Evolutionary conservation across 768 basidiomycete genomes (phyloP), one percentile per base, ranked within the genome.

Genomic region (Macrolepiota dolichaula): DNA sequence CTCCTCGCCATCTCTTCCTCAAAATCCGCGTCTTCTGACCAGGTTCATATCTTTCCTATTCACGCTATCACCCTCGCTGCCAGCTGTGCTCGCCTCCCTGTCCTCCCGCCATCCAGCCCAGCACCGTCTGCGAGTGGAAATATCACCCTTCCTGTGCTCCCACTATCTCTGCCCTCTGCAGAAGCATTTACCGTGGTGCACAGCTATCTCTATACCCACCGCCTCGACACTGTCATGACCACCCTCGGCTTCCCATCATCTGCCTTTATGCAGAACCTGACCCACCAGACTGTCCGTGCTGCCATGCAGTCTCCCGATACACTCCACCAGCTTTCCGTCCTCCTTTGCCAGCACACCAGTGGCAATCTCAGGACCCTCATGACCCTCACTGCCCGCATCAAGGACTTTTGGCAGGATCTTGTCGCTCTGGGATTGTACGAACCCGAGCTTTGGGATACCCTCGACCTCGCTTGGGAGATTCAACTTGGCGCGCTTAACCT

Each of bases 391-490:
- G 80, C 85, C 36, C 82, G 83, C 64, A 84, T 92, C 53, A 88
- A 88, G 66, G 91, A 88, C 63, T 75, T 93, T 22, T 94, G 91
- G 91, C 85, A 86, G 65, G 89, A 92, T 69, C 84, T 86, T 68
- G 86, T 85, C 54, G 82, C 85, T 11, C 84, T 94, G 40, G 92
- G 92, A 22, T 69, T 94, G 6, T 80, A 81, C 64, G 89, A 92
- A 66, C 79, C 82, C 38, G 85, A 86, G 58, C 76, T 94, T 38
- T 94, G 92, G 92, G 84, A 85, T 57, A 84, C 84, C 35, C 75
- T 94, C 65, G 87, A 92, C 66, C 81, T 88, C 64, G 89, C 90
- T 22, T 94, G 91, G 89, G 88, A 90, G 68, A 81, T 92, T 67
- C 79, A 91, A 47, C 77, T 84, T 47, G 81, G 81, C 38, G 81